phyloP scores from a whole-genome alignment of 2,329 filamentous ascomycete species.

The Colletotrichum cuscutae region DNA sequence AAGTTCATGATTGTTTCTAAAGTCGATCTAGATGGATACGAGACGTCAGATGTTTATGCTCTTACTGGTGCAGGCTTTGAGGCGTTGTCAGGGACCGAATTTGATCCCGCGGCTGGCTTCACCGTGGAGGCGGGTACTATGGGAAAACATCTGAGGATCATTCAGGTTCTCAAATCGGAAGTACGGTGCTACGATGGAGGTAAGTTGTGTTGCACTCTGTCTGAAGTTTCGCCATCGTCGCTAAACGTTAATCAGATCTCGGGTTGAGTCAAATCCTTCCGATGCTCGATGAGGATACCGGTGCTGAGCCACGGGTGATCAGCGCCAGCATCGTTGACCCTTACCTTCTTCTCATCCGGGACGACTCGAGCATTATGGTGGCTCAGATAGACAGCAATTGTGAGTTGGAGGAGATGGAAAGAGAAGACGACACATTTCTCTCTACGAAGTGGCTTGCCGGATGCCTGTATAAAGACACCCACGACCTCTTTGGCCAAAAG shows the following conservation, averaged over 20 bases:
- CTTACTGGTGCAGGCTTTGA: constrained; percentile 80
- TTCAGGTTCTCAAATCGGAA: constrained; percentile 89
- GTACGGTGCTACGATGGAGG: constrained; percentile 91
- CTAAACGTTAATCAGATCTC: constrained; percentile 68
- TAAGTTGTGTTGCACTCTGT: constrained; percentile 55
- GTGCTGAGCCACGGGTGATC: constrained; percentile 80
- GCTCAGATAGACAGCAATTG: constrained; percentile 83
- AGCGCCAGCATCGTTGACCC: constrained; percentile 88
- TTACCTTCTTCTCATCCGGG: constrained; percentile 83
- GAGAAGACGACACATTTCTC: constrained; percentile 64
- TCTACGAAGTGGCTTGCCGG: constrained; percentile 83
- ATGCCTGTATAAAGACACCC: constrained; percentile 80
- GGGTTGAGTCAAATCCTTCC: constrained; percentile 91
- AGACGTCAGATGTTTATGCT: constrained; percentile 82
- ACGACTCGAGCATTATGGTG: constrained; percentile 84
- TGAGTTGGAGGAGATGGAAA: constrained; percentile 85
- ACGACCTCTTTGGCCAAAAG: constrained; percentile 62
- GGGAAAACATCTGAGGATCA: constrained; percentile 81
- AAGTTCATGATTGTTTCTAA: constrained; percentile 87
- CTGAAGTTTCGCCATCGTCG: constrained; percentile 2
- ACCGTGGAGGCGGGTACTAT: constrained; percentile 89
- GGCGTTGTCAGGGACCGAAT: constrained; percentile 84
- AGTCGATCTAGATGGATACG: constrained; percentile 72
- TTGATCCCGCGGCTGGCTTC: constrained; percentile 87
- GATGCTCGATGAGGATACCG: constrained; percentile 91